Percentiles rank a stretch among this genome's conserved stretches.
These are phyloP conservation scores for Tilletia caries DNA, from an alignment of 1,284 basidiomycete species.

Conservation along the genomic window DNA sequence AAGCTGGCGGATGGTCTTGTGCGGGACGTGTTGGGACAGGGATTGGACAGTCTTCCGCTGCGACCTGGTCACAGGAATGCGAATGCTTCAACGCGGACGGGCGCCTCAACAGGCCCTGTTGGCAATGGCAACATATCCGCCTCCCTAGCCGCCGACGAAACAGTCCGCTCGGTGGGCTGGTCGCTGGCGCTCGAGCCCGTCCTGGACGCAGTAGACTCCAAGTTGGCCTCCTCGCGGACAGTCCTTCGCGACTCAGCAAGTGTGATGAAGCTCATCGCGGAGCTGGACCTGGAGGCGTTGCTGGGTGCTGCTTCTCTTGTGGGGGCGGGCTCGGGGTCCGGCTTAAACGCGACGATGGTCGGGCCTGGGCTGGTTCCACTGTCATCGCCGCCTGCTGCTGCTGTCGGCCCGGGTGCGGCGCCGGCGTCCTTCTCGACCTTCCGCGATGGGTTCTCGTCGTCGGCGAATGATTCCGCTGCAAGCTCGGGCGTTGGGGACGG, in stretches of 20 bases:
- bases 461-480: not conserved
- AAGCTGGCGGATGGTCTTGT: slow-evolving; percentile 8
- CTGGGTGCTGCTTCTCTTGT: slow-evolving; percentile 10
- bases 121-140: too few relatives aligned
- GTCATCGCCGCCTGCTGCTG: not conserved
- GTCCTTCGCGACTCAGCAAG: not conserved
- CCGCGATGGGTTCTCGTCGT: not conserved
- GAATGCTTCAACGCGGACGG: not conserved
- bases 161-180: not conserved
- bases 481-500: too few relatives aligned
- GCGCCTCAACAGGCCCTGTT: not conserved
- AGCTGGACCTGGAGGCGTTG: slow-evolving; percentile 8
- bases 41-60: not conserved
- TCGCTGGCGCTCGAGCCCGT: slow-evolving; percentile 4
- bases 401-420: not conserved
- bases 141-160: not conserved
- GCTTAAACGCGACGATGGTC: not conserved
- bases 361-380: not conserved
- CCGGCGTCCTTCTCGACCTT: not conserved
- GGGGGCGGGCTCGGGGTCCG: not conserved
- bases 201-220: slow-evolving; percentile 3
- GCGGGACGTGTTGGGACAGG: not conserved
- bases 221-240: not conserved
- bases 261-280: not conserved
- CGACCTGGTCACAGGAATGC: not conserved